These are phyloP conservation scores for Daldinia bambusicola DNA, from an alignment of 495 filamentous ascomycete genomes.

Conservation along the genomic window DNA sequence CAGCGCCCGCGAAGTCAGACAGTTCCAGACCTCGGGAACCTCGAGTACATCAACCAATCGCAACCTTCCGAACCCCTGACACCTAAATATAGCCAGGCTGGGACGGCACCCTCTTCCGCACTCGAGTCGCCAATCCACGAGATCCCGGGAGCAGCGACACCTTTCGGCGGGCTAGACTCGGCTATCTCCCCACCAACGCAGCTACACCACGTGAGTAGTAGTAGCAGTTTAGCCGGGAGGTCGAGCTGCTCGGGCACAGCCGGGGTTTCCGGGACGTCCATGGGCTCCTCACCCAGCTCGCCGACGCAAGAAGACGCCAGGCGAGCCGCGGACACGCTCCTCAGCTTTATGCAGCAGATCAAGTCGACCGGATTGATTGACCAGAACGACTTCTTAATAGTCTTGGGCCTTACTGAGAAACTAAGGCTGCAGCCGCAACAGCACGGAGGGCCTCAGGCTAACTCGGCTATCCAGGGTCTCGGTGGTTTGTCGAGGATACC, in stretches of 20 bases:
- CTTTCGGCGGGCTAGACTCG: conserved; percentile 63
- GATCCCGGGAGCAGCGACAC: conserved; percentile 49
- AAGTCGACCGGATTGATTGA: conserved; percentile 74
- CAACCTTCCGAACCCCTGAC: conserved; percentile 70
- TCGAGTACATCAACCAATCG: conserved; percentile 74
- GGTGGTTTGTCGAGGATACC: conserved; percentile 76
- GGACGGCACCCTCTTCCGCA: conserved; percentile 67
- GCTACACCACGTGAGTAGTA: conserved; percentile 66
- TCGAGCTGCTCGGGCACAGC: conserved; percentile 56
- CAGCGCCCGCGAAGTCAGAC: conserved; percentile 91
- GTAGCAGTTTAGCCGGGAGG: conserved; percentile 59
- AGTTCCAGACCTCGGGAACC: conserved; percentile 77
- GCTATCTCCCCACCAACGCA: conserved; percentile 59
- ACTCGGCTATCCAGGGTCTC: conserved; percentile 61
- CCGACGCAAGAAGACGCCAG: conserved; percentile 92
- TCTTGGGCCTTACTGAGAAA: conserved; percentile 88
- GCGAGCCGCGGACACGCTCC: conserved; percentile 83
- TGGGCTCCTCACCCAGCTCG: conserved; percentile 64
- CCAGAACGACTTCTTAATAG: conserved; percentile 83
- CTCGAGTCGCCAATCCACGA: conserved; percentile 78
- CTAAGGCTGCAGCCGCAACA: conserved; percentile 72
- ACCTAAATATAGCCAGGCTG: conserved; percentile 69
- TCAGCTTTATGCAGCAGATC: conserved; percentile 84
- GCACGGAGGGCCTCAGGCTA: conserved; percentile 50
- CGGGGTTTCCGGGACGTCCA: conserved; percentile 49